A percentile compares a stretch with the other conserved stretches of the same genome.
Conservation (phyloP, 345 rosid genomes). For the Linum tenue region DNA sequence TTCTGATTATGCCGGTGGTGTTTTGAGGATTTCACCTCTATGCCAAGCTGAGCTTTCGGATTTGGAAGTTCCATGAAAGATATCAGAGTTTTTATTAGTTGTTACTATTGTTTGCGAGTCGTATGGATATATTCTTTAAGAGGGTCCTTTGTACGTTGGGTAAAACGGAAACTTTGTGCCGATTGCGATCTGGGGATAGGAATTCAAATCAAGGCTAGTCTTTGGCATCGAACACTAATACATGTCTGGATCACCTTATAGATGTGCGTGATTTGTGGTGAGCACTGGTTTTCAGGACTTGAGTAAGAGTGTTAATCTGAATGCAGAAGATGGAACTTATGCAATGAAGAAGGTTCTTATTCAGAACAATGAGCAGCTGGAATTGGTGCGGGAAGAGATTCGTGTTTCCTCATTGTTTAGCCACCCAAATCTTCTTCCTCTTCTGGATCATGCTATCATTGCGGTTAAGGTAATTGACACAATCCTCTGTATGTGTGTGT, state of each 20-base stretch:
- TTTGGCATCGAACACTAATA: neutral
- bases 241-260: neutral
- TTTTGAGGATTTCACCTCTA: neutral
- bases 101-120: too few species aligned
- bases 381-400: conserved; percentile 86
- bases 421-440: conserved; percentile 88
- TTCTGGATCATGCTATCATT: conserved; percentile 91
- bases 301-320: neutral
- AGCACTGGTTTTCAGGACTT: neutral
- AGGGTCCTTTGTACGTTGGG: too few species aligned
- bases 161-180: neutral
- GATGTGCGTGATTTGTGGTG: neutral
- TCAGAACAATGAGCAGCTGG: conserved; percentile 79
- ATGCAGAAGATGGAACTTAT: conserved; percentile 76
- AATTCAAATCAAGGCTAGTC: neutral
- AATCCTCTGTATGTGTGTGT: neutral
- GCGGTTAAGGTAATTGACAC: conserved; percentile 56
- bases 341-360: conserved; percentile 97
- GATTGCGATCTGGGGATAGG: neutral
- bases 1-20: neutral
- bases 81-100: neutral
- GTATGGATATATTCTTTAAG: too few species aligned
- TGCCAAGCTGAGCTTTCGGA: neutral
- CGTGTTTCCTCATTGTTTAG: conserved; percentile 79
- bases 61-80: neutral